Evolutionary conservation across 1,139 yeast genomes (phyloP).

Genomic region (Suhomyces choctaworum): DNA sequence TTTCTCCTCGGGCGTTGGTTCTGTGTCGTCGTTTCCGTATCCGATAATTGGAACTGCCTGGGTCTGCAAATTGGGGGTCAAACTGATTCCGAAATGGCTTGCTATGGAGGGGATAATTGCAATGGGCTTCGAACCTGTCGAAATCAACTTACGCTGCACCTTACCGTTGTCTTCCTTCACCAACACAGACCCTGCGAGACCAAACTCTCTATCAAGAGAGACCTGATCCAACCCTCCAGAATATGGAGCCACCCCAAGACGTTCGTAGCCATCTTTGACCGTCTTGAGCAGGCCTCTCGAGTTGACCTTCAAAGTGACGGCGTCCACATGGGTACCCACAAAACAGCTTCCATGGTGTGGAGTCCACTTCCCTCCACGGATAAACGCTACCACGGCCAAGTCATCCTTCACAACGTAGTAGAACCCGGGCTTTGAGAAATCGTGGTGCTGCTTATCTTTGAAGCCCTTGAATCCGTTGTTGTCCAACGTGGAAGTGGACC

Average conservation of each 20-base stretch:
- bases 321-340: slow-evolving; percentile 46
- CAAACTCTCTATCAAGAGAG: slow-evolving; percentile 50
- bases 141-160: slow-evolving; percentile 29
- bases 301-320: slow-evolving; percentile 41
- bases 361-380: slow-evolving; percentile 42
- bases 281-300: slow-evolving; percentile 27
- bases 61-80: slow-evolving; percentile 40
- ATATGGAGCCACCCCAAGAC: slow-evolving; percentile 47
- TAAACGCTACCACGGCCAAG: slow-evolving; percentile 41
- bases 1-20: slow-evolving; percentile 28
- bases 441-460: slow-evolving; percentile 23
- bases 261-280: slow-evolving; percentile 37
- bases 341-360: slow-evolving; percentile 41
- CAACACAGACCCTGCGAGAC: slow-evolving; percentile 46
- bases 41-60: slow-evolving; percentile 47
- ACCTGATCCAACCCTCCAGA: slow-evolving; percentile 38
- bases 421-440: slow-evolving; percentile 15
- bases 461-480: slow-evolving; percentile 33
- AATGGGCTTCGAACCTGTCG: slow-evolving; percentile 41
- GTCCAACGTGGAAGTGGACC: slow-evolving; percentile 28
- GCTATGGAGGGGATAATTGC: slow-evolving; percentile 46
- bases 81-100: slow-evolving; percentile 41
- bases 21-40: slow-evolving; percentile 19
- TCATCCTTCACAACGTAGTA: slow-evolving; percentile 41
- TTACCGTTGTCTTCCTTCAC: slow-evolving; percentile 27